phyloP scores from a whole-genome alignment of 169 alveolate species.

The Cryptosporidium felis region DNA sequence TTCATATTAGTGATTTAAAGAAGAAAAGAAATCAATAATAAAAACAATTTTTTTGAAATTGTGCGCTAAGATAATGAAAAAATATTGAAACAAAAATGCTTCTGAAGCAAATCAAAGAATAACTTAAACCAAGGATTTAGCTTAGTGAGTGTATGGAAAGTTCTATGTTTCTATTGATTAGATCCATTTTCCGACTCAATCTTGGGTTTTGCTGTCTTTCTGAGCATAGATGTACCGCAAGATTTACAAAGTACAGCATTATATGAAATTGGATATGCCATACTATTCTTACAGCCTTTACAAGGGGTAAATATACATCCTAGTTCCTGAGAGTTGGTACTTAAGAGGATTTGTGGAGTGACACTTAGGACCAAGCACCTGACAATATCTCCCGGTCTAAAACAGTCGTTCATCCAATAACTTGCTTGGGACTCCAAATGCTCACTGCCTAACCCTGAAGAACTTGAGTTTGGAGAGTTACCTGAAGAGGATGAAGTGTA shows the following conservation, averaged over 20 bases:
- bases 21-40: too few species aligned
- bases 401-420: constrained; percentile 69
- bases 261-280: constrained; percentile 71
- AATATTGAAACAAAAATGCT: too few species aligned
- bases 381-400: constrained; percentile 60
- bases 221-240: constrained; percentile 42
- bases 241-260: constrained; percentile 58
- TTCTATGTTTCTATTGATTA: background rate
- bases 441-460: constrained; percentile 9
- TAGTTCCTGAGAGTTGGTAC: constrained; percentile 27
- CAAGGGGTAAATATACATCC: constrained; percentile 67
- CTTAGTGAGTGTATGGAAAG: background rate
- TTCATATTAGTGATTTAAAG: too few species aligned
- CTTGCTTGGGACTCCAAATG: constrained; percentile 34
- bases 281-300: background rate
- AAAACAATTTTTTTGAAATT: background rate
- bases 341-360: constrained; percentile 31
- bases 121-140: too few species aligned
- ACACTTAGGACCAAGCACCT: constrained; percentile 36
- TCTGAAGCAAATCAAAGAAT: too few species aligned
- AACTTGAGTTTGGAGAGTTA: background rate
- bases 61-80: background rate
- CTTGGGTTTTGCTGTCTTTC: constrained; percentile 51
- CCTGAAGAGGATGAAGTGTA: background rate
- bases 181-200: constrained; percentile 5